phyloP scores from a whole-genome alignment of 495 filamentous ascomycete genomes.

The Daldinia concentrica region DNA sequence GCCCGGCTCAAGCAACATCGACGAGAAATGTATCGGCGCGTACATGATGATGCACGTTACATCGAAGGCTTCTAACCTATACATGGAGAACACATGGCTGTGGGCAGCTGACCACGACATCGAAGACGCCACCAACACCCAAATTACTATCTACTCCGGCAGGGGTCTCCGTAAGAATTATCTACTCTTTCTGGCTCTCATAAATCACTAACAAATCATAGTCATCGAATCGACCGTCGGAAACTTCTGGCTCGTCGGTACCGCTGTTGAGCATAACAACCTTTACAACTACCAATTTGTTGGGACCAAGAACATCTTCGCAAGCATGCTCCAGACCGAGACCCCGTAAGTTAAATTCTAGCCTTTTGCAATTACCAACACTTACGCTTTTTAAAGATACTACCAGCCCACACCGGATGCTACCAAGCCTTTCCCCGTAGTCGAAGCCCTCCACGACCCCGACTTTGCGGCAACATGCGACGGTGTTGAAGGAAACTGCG shows the following conservation, averaged over 20 bases:
- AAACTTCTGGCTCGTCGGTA: constrained; percentile 71
- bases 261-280: constrained; percentile 77
- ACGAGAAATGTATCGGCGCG: constrained; percentile 70
- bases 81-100: constrained; percentile 91
- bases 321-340: constrained; percentile 84
- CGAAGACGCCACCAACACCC: constrained; percentile 69
- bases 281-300: constrained; percentile 85
- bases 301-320: constrained; percentile 73
- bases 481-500: constrained; percentile 59
- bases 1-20: constrained; percentile 61
- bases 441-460: constrained; percentile 64
- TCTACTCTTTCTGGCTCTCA: not conserved
- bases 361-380: not conserved
- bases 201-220: constrained; percentile 9
- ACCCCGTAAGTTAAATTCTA: constrained; percentile 61
- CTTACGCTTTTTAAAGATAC: constrained; percentile 18
- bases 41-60: constrained; percentile 87
- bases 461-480: constrained; percentile 61
- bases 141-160: constrained; percentile 76
- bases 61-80: constrained; percentile 66
- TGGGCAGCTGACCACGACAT: constrained; percentile 96
- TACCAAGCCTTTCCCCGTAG: constrained; percentile 63
- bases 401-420: constrained; percentile 74
- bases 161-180: constrained; percentile 63
- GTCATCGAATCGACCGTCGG: constrained; percentile 63